Evolutionary conservation across 2,329 filamentous ascomycete genomes (phyloP).

Genomic region (Xylariaceae sp.): DNA sequence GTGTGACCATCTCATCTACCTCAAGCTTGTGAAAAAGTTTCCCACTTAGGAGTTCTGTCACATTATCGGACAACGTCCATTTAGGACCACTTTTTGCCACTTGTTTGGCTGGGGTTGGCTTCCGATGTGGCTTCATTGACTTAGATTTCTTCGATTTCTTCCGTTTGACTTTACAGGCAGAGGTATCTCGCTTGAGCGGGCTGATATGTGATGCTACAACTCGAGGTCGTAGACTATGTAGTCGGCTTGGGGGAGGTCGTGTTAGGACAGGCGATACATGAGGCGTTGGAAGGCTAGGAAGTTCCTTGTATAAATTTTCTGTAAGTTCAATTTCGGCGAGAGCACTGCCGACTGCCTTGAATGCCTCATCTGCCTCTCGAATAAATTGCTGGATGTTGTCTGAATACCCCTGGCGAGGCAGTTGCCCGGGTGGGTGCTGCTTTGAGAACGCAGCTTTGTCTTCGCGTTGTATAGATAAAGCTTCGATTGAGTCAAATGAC

Average conservation of each 20-base stretch:
- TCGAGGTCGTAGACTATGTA: slow-evolving; percentile 24
- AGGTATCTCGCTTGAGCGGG: slow-evolving; percentile 34
- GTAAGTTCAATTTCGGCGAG: slow-evolving; percentile 42
- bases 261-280: slow-evolving; percentile 22
- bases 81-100: slow-evolving; percentile 41
- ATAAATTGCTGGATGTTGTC: slow-evolving; percentile 50
- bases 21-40: slow-evolving; percentile 59
- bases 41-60: slow-evolving; percentile 59
- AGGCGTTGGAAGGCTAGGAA: slow-evolving; percentile 34
- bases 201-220: slow-evolving; percentile 23
- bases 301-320: slow-evolving; percentile 32
- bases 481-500: slow-evolving; percentile 35
- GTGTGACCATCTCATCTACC: slow-evolving; percentile 62
- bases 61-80: slow-evolving; percentile 59
- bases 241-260: slow-evolving; percentile 23
- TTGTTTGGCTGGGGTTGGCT: slow-evolving; percentile 30
- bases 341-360: slow-evolving; percentile 48
- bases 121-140: slow-evolving; percentile 31
- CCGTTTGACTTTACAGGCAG: slow-evolving; percentile 42
- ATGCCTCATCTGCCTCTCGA: slow-evolving; percentile 53
- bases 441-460: slow-evolving; percentile 30
- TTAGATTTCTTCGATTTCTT: slow-evolving; percentile 38
- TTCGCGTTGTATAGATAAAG: slow-evolving; percentile 33
- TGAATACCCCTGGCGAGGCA: slow-evolving; percentile 31
- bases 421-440: slow-evolving; percentile 10